Evolutionary conservation across 352 stramenopile genomes (phyloP).

Genomic region (Phytopythium aichiense): DNA sequence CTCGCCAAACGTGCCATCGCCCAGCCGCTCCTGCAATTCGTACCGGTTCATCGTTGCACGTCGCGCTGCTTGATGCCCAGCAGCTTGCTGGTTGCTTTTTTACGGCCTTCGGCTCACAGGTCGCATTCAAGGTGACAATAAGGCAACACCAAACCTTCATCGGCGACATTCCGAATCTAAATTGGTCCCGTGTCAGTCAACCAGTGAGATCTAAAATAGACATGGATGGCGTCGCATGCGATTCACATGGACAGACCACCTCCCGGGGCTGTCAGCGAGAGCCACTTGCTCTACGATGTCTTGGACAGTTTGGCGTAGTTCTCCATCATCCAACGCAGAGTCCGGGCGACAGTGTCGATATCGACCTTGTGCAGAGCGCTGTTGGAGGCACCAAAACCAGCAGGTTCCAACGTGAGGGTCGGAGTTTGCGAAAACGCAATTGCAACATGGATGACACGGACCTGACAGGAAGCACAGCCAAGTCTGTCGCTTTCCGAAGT

Average conservation of each 20-base stretch:
- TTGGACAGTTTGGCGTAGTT: slow-evolving; percentile 59
- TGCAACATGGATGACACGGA: slow-evolving; percentile 9
- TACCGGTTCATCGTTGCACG: slow-evolving; percentile 83
- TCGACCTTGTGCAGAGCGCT: slow-evolving; percentile 86
- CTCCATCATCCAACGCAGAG: slow-evolving; percentile 68
- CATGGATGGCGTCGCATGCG: not conserved
- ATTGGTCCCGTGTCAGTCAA: not conserved
- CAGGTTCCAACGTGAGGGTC: not conserved
- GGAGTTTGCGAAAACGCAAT: not conserved
- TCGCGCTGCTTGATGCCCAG: not conserved
- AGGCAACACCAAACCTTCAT: not conserved
- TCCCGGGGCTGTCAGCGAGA: not conserved
- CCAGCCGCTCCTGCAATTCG: slow-evolving; percentile 89
- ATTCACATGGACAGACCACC: not conserved
- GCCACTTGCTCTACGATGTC: slow-evolving; percentile 29
- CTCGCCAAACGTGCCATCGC: slow-evolving; percentile 92
- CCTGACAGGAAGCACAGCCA: slow-evolving; percentile 80
- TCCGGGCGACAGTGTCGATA: slow-evolving; percentile 74
- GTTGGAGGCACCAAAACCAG: not conserved
- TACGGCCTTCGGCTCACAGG: not conserved
- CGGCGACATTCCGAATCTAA: not conserved
- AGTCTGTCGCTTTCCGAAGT: slow-evolving; percentile 60
- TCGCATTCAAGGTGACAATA: not conserved
- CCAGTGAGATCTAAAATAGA: not conserved
- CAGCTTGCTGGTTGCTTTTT: not conserved